Percentiles rank a stretch among this genome's conserved stretches.
Conservation (phyloP, 1,139 yeast genomes). For the Blastobotrys ciferrii region DNA sequence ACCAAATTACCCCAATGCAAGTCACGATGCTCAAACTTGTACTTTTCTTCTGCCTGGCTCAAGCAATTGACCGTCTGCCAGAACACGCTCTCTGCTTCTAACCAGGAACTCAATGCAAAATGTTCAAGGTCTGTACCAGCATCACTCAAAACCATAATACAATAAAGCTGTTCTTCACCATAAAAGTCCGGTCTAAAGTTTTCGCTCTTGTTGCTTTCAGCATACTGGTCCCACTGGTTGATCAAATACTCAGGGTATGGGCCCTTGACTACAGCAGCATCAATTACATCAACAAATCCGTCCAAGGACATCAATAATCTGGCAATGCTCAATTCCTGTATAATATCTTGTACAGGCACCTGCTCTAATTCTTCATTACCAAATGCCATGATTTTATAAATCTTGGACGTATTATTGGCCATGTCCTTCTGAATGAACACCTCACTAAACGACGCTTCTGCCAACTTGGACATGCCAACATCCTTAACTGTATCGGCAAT, state of each 20-base stretch:
- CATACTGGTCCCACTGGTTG: slow-evolving; percentile 46
- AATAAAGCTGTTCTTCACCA: slow-evolving; percentile 41
- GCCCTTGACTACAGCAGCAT: slow-evolving; percentile 49
- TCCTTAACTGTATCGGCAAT: slow-evolving; percentile 27
- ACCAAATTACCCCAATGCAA: slow-evolving; percentile 62
- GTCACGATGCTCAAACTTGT: slow-evolving; percentile 65
- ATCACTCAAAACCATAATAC: slow-evolving; percentile 46
- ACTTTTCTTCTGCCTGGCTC: slow-evolving; percentile 48
- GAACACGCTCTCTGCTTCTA: slow-evolving; percentile 51
- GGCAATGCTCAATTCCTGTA: slow-evolving; percentile 49
- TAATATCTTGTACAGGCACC: slow-evolving; percentile 43
- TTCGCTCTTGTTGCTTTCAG: slow-evolving; percentile 31
- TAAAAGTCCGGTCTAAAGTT: slow-evolving; percentile 42
- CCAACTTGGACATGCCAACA: slow-evolving; percentile 37
- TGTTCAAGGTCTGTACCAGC: slow-evolving; percentile 51
- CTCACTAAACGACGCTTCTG: slow-evolving; percentile 49
- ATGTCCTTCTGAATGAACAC: slow-evolving; percentile 36
- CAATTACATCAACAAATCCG: slow-evolving; percentile 45
- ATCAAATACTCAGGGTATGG: slow-evolving; percentile 43
- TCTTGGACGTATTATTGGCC: slow-evolving; percentile 24
- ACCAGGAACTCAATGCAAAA: slow-evolving; percentile 47
- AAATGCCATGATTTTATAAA: slow-evolving; percentile 52
- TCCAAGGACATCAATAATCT: slow-evolving; percentile 38
- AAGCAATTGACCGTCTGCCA: slow-evolving; percentile 51
- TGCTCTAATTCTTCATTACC: slow-evolving; percentile 45